phyloP scores from a whole-genome alignment of 2,329 filamentous ascomycete genomes.

The Trichoderma simmonsii region DNA sequence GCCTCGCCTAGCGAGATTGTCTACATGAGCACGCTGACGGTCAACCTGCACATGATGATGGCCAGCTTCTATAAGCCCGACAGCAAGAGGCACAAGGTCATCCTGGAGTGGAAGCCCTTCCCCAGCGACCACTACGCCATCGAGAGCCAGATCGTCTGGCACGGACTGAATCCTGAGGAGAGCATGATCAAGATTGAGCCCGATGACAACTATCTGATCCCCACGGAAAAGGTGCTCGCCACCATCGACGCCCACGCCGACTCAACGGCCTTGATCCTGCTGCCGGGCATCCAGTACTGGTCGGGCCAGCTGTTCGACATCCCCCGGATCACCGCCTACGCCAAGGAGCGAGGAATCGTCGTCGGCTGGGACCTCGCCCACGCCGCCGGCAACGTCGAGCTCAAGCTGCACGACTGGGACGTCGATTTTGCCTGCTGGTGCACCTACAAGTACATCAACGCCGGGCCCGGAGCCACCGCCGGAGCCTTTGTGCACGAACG shows the following conservation, averaged over 20 bases:
- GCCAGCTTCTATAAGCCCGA: constrained; percentile 78
- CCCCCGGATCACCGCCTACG: constrained; percentile 70
- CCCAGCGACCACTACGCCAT: constrained; percentile 85
- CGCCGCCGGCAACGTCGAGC: constrained; percentile 77
- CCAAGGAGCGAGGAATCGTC: constrained; percentile 65
- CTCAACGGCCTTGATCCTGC: constrained; percentile 70
- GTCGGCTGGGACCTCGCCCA: constrained; percentile 90
- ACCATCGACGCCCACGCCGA: constrained; percentile 72
- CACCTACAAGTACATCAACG: constrained; percentile 92
- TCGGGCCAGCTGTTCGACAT: constrained; percentile 89
- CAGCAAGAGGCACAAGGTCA: constrained; percentile 66
- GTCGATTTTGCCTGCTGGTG: constrained; percentile 94
- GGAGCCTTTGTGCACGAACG: constrained; percentile 77
- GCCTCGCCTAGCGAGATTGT: constrained; percentile 71
- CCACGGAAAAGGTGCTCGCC: constrained; percentile 67
- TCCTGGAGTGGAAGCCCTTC: constrained; percentile 87
- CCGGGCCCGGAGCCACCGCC: constrained; percentile 76
- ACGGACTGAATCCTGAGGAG: constrained; percentile 62
- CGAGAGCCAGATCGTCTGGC: constrained; percentile 73
- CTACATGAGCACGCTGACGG: constrained; percentile 83
- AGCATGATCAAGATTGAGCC: constrained; percentile 75
- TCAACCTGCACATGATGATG: constrained; percentile 78
- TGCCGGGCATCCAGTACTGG: constrained; percentile 90
- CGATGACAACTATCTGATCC: constrained; percentile 56
- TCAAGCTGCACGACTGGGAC: constrained; percentile 80